A percentile compares a stretch with the other conserved stretches of the same genome.
These are phyloP conservation scores for Cokeromyces recurvatus DNA, from an alignment of 371 early-diverging fungal genomes.

Conservation along the genomic window DNA sequence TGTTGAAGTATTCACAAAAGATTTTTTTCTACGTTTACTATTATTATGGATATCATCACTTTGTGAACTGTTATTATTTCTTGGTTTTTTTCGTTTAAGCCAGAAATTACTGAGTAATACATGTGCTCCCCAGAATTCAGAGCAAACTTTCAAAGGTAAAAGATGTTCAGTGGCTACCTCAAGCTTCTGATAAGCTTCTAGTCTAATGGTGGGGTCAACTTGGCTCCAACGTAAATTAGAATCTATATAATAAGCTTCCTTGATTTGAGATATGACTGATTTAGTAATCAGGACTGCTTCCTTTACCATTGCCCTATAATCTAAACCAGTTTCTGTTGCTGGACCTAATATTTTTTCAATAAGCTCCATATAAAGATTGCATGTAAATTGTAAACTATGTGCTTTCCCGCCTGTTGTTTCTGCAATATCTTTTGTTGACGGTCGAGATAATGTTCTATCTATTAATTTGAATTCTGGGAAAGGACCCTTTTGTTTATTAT, in stretches of 20 bases:
- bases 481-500: slow-evolving; percentile 1
- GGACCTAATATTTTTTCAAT: slow-evolving; percentile 7
- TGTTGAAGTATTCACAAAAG: background rate
- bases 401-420: slow-evolving; percentile 6
- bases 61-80: too few species aligned
- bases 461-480: slow-evolving; percentile 2
- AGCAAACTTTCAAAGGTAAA: slow-evolving; percentile 8
- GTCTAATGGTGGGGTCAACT: slow-evolving; percentile 9
- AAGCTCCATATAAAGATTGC: slow-evolving; percentile 6
- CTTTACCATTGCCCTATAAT: slow-evolving; percentile 14
- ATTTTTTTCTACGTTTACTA: background rate
- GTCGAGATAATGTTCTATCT: slow-evolving; percentile 4
- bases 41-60: background rate
- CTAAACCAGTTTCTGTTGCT: slow-evolving; percentile 1
- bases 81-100: slow-evolving; percentile 7
- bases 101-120: slow-evolving; percentile 13
- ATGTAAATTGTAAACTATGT: slow-evolving; percentile 13
- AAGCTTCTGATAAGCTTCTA: slow-evolving; percentile 6
- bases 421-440: slow-evolving; percentile 7
- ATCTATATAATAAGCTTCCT: slow-evolving; percentile 5
- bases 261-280: slow-evolving; percentile 5
- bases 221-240: slow-evolving; percentile 9
- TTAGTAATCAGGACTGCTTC: slow-evolving; percentile 11
- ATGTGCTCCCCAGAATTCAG: slow-evolving; percentile 15
- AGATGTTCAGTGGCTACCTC: slow-evolving; percentile 11